phyloP scores from a whole-genome alignment of 2,329 filamentous ascomycete genomes.

The Cercospora canescens region DNA sequence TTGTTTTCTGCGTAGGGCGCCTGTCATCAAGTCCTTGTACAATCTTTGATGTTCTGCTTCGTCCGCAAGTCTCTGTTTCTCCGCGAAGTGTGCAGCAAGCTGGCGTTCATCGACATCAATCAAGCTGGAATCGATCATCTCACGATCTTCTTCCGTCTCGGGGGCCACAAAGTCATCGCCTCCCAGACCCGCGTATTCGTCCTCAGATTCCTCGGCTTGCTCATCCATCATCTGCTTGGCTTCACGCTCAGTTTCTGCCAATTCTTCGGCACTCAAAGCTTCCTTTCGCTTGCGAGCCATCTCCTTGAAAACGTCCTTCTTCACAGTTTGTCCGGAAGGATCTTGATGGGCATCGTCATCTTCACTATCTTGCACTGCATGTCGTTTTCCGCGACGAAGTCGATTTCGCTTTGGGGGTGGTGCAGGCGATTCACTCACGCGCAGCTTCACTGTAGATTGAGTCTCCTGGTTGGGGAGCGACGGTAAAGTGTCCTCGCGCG shows the following conservation, averaged over 20 bases:
- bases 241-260: constrained; percentile 66
- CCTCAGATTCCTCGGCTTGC: constrained; percentile 94
- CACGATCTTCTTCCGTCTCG: constrained; percentile 71
- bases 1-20: constrained; percentile 79
- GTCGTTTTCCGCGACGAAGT: constrained; percentile 44
- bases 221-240: constrained; percentile 90
- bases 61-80: constrained; percentile 76
- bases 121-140: constrained; percentile 84
- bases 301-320: constrained; percentile 62
- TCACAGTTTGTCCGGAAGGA: constrained; percentile 41
- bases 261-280: constrained; percentile 39
- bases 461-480: constrained; percentile 30
- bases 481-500: constrained; percentile 22
- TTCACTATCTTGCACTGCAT: constrained; percentile 45
- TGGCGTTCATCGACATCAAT: constrained; percentile 78
- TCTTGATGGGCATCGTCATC: constrained; percentile 40
- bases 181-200: constrained; percentile 93
- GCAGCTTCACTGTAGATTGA: constrained; percentile 34
- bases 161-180: constrained; percentile 82
- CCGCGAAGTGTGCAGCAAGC: constrained; percentile 82
- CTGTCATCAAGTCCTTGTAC: constrained; percentile 89
- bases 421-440: constrained; percentile 35
- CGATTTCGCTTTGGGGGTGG: constrained; percentile 55
- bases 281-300: constrained; percentile 66
- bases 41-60: constrained; percentile 88